Percentiles rank a stretch among this genome's conserved stretches.
Conservation (phyloP, 139 green algal genomes). For the Astrephomene gubernaculifera region DNA sequence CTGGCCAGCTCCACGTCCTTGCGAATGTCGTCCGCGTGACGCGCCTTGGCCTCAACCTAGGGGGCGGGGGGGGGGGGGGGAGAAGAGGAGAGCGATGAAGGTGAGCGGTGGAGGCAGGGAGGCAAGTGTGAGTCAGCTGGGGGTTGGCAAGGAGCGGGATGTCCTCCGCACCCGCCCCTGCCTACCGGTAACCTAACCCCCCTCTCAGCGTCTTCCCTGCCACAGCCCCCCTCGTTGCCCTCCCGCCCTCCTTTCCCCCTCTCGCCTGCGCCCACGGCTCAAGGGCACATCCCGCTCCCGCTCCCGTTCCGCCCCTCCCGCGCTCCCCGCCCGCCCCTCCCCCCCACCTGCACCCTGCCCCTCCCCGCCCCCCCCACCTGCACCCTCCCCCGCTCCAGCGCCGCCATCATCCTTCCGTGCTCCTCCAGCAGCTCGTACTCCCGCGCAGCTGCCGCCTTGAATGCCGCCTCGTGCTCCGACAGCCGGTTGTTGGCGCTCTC, state of each 20-base stretch:
- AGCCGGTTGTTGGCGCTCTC: slow-evolving; percentile 46
- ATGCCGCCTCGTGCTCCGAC: slow-evolving; percentile 41
- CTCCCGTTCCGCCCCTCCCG: too few species aligned
- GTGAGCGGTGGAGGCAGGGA: not conserved
- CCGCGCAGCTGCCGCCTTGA: slow-evolving; percentile 18
- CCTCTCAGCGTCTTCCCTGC: too few species aligned
- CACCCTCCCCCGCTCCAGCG: slow-evolving; percentile 56
- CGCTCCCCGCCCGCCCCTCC: too few species aligned
- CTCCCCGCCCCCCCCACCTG: slow-evolving; percentile 27
- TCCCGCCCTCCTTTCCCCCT: too few species aligned
- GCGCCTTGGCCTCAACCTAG: slow-evolving; percentile 74
- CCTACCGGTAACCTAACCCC: too few species aligned
- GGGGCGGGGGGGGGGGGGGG: too few species aligned
- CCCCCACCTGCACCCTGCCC: not conserved
- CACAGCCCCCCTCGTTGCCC: too few species aligned
- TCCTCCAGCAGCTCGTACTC: slow-evolving; percentile 60
- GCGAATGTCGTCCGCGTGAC: slow-evolving; percentile 71
- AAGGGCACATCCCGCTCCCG: too few species aligned
- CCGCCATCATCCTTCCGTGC: slow-evolving; percentile 52
- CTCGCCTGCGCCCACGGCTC: too few species aligned
- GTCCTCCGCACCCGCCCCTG: too few species aligned
- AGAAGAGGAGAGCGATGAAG: not conserved
- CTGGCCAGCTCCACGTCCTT: slow-evolving; percentile 77
- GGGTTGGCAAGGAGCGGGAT: too few species aligned
- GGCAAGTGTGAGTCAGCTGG: too few species aligned